Conservation (phyloP, 305 asterid genomes). For the Solanum aculeatissimum region DNA sequence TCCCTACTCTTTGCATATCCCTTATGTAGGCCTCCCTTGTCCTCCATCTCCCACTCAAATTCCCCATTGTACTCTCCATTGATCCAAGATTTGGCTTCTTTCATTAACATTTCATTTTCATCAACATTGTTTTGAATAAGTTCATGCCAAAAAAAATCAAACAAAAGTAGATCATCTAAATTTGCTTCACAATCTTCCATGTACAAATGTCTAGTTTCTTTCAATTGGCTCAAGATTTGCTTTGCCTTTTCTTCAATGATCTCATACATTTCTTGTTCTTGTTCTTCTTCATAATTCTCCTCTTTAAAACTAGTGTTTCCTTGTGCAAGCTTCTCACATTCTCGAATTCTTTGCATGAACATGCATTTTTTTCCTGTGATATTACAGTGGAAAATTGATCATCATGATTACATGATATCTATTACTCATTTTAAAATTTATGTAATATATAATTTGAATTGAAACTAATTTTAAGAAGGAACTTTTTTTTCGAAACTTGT, state of each 20-base stretch:
- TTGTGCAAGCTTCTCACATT: conserved; percentile 1
- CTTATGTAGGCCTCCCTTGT: conserved; percentile 29
- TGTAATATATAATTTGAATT: background rate
- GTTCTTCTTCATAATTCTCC: background rate
- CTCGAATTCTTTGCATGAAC: conserved; percentile 16
- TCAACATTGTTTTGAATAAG: background rate
- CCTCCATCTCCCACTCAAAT: conserved; percentile 41
- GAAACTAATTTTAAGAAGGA: too few relatives aligned
- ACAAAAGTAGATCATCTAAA: background rate
- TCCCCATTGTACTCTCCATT: background rate
- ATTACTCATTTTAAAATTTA: background rate
- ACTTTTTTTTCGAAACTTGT: too few relatives aligned
- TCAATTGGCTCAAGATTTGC: conserved; percentile 10
- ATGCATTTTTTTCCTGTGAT: conserved; percentile 28
- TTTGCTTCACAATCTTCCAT: background rate
- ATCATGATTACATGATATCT: background rate
- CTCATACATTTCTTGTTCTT: background rate
- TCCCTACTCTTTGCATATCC: conserved; percentile 36
- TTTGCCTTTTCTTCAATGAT: conserved; percentile 19
- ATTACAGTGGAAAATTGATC: background rate
- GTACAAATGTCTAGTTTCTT: background rate
- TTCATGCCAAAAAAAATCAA: background rate
- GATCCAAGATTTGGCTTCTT: background rate
- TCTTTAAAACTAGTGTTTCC: background rate
- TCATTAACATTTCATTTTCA: background rate